A percentile compares a stretch with the other conserved stretches of the same genome.
phyloP scores from a whole-genome alignment of 140 eudicot species.

The Stevia rebaudiana region DNA sequence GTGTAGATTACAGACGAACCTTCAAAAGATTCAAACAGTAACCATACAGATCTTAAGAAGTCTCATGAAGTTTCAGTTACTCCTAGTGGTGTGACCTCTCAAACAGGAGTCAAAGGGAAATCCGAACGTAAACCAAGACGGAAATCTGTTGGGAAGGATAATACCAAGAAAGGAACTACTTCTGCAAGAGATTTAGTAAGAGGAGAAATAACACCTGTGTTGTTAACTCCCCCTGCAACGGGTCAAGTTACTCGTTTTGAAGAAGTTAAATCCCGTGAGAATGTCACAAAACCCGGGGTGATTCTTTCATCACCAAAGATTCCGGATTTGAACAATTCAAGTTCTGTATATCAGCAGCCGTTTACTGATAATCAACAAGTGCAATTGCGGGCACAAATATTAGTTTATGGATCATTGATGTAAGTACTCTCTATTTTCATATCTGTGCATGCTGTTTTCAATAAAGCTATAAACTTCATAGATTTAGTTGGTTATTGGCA shows the following conservation, averaged over 20 bases:
- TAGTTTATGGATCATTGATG: conserved; percentile 85
- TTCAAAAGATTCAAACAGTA: conserved; percentile 31
- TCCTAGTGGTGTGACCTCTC: conserved; percentile 27
- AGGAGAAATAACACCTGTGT: conserved; percentile 23
- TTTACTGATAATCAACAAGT: conserved; percentile 79
- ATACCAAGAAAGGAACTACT: conserved; percentile 29
- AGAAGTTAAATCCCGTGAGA: conserved; percentile 22
- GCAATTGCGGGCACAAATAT: conserved; percentile 83
- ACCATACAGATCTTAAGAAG: conserved; percentile 24
- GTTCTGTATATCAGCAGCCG: conserved; percentile 53
- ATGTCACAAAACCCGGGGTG: conserved; percentile 30
- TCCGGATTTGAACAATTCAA: conserved; percentile 66
- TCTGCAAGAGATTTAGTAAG: conserved; percentile 16
- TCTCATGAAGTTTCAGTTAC: conserved; percentile 31
- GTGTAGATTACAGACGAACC: conserved; percentile 43
- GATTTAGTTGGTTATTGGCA: neutral
- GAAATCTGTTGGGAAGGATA: conserved; percentile 45
- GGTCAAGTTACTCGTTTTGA: conserved; percentile 35
- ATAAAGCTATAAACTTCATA: neutral
- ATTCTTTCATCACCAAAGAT: conserved; percentile 32
- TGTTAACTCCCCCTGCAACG: conserved; percentile 25
- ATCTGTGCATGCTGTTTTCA: neutral
- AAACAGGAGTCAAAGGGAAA: conserved; percentile 33
- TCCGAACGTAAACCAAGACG: conserved; percentile 62
- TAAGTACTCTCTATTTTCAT: conserved; percentile 31